Evolutionary conservation across 108 stramenopile species (phyloP), one percentile per base, ranked within the genome.

Genomic region (Pseudonitzschia multistriata): DNA sequence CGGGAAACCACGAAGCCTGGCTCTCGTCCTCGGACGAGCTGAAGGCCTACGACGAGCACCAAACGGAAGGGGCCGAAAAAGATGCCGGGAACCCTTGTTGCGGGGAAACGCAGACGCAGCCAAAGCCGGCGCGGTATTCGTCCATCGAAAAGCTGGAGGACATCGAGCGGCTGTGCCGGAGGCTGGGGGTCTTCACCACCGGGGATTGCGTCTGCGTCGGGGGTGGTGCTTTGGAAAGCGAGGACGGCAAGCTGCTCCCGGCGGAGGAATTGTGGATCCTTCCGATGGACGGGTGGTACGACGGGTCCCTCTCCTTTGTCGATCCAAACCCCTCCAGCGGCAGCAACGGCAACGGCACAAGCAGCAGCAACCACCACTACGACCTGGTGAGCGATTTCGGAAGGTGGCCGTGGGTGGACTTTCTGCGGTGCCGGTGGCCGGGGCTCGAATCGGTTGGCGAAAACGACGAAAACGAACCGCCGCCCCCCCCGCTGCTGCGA

Each of bases 1-100:
- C 81, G 4, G 86, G 86, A 0, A 87, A 87, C 61, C 86, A 87
- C 49, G 86, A 87, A 65, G 86, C 86, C 2, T 87, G 86, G 86
- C 39, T 82, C 8, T 31, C 63, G 39, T 37, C 62, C 11, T 39
- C 40, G 17, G 42, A 13, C 42, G 63, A 73, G 39, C 29, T 73
- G 37, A 37, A 73, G 28, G 22, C 21, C 0, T 45, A 45, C 11
- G 42, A 62, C 40, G 28, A 52, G 50, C 31, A 60, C 63, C 69
- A 21, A 50, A 36, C 27, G 17, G 13, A 54, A 36, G 14, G 47
- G 1, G 19, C 19, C 47, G 0, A 0, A 48, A 14, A 13, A 21
- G 0, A 27, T 45, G 15, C 7, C 42, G 42, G 8, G 42, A 10
- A 17, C 13, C 6, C 24, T 55, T 25, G 11, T 25, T 25, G 21